Conservation (phyloP, 2,329 filamentous ascomycete species). For the Elsinoe perseae region DNA sequence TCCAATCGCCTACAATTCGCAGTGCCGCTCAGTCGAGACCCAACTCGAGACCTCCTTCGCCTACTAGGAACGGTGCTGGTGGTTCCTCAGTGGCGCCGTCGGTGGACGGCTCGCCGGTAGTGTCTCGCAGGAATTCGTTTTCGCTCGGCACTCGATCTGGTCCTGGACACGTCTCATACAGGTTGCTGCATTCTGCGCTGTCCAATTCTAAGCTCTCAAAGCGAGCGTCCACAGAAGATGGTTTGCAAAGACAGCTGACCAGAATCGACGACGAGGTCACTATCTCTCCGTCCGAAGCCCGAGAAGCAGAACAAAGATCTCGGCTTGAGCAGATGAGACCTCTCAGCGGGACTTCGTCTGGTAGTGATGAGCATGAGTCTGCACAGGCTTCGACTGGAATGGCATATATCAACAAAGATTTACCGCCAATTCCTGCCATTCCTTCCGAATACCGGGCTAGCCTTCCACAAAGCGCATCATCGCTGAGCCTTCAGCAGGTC, state of each 20-base stretch:
- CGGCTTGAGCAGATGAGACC: constrained; percentile 9
- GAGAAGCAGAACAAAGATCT: constrained; percentile 24
- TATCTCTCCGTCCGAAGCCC: constrained; percentile 27
- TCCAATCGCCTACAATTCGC: constrained; percentile 29
- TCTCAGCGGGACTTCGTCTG: not conserved
- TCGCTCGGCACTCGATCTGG: constrained; percentile 36
- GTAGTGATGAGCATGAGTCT: not conserved
- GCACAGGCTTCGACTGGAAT: not conserved
- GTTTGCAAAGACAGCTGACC: constrained; percentile 17
- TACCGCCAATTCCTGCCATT: not conserved
- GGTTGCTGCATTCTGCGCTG: constrained; percentile 21
- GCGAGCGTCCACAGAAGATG: not conserved
- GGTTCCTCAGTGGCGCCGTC: not conserved
- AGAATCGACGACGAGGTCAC: constrained; percentile 27
- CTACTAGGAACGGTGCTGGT: constrained; percentile 20
- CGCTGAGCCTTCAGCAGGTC: constrained; percentile 49
- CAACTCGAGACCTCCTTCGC: constrained; percentile 28
- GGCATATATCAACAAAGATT: constrained; percentile 4
- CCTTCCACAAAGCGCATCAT: constrained; percentile 6
- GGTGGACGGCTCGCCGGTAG: constrained; percentile 13
- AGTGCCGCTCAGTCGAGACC: constrained; percentile 25
- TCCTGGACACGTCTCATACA: constrained; percentile 28
- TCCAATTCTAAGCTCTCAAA: constrained; percentile 2
- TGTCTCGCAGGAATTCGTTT: constrained; percentile 17
- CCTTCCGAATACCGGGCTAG: not conserved